phyloP scores from a whole-genome alignment of 2,329 filamentous ascomycete genomes.

The Pseudogymnoascus sp. region DNA sequence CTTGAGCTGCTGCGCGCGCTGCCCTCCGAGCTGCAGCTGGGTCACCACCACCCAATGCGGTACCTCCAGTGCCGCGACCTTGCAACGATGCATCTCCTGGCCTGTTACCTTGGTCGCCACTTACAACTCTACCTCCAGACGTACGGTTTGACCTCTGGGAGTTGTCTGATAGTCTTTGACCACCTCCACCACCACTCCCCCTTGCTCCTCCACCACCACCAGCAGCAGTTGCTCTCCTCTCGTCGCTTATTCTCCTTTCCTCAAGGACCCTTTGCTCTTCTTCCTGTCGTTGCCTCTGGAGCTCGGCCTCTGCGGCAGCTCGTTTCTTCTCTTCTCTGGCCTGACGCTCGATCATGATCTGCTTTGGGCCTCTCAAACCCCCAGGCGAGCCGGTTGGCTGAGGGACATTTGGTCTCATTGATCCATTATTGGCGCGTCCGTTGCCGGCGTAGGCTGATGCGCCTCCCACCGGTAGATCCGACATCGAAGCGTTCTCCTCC shows the following conservation, averaged over 20 bases:
- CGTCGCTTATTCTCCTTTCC: slow-evolving; percentile 45
- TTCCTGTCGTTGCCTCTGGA: slow-evolving; percentile 42
- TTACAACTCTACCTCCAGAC: slow-evolving; percentile 19
- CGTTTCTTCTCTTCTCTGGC: slow-evolving; percentile 66
- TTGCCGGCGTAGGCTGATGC: slow-evolving; percentile 48
- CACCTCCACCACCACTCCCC: slow-evolving; percentile 17
- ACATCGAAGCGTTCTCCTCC: slow-evolving; percentile 90
- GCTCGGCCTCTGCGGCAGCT: slow-evolving; percentile 42
- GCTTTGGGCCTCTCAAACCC: slow-evolving; percentile 74
- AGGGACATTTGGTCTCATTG: slow-evolving; percentile 38
- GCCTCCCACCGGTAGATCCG: slow-evolving; percentile 63
- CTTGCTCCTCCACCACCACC: slow-evolving; percentile 34
- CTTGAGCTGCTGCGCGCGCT: not conserved
- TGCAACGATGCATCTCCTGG: slow-evolving; percentile 20
- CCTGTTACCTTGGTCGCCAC: slow-evolving; percentile 14
- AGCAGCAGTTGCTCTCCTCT: slow-evolving; percentile 53
- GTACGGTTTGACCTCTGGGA: slow-evolving; percentile 26
- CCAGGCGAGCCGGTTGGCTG: slow-evolving; percentile 42
- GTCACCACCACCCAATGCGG: slow-evolving; percentile 23
- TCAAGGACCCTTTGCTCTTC: slow-evolving; percentile 48
- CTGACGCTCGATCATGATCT: slow-evolving; percentile 83
- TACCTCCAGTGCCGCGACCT: slow-evolving; percentile 22
- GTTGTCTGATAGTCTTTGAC: slow-evolving; percentile 26
- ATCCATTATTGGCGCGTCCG: slow-evolving; percentile 54
- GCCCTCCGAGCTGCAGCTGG: slow-evolving; percentile 1